phyloP scores from a whole-genome alignment of 1,284 basidiomycete genomes.

The Ustilago sp. region DNA sequence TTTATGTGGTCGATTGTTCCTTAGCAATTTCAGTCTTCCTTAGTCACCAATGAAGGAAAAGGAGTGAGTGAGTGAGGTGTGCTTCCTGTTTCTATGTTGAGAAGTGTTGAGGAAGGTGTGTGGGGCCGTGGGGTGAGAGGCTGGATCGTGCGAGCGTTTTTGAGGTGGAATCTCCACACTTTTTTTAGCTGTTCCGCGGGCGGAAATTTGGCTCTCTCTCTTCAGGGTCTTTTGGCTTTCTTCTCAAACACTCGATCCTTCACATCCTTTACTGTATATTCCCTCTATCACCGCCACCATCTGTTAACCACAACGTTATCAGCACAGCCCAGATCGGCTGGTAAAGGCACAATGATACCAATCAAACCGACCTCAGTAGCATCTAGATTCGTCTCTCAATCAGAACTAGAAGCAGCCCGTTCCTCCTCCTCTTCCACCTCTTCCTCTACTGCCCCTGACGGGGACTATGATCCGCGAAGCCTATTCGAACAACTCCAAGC shows the following conservation, averaged over 20 bases:
- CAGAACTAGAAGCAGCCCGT: constrained; percentile 28
- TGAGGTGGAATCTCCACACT: no score
- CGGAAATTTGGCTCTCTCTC: background rate
- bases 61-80: no score
- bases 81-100: background rate
- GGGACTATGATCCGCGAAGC: constrained; percentile 51
- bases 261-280: background rate
- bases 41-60: no score
- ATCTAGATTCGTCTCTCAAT: constrained; percentile 43
- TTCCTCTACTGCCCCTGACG: background rate
- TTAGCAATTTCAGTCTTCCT: no score
- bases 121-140: background rate
- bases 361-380: constrained; percentile 5
- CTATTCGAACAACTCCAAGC: constrained; percentile 57
- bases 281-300: no score
- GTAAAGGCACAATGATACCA: background rate
- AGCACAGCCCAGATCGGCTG: background rate
- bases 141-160: background rate
- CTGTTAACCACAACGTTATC: no score
- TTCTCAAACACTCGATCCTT: background rate
- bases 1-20: no score
- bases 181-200: background rate
- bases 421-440: background rate
- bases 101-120: background rate
- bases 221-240: background rate